Evolutionary conservation across 2,329 filamentous ascomycete genomes (phyloP), one percentile per base, ranked within the genome.

Genomic region (Calonectria pseudoreteaudii): DNA sequence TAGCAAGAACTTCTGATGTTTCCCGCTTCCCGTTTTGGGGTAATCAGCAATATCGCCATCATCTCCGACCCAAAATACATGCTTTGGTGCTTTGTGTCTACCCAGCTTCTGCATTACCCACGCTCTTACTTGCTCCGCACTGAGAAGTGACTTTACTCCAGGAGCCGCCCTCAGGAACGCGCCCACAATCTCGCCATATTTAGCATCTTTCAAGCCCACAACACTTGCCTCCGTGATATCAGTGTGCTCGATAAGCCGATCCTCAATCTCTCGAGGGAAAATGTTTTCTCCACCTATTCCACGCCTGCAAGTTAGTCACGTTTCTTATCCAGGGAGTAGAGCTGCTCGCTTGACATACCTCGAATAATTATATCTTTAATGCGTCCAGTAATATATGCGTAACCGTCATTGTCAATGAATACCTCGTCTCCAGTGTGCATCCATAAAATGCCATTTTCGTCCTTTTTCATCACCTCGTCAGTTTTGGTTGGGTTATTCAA

Each of bases 291-390:
- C 95, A 11, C 72, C 72, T 74, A 5, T 53, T 18, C n/a, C 34
- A 49, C 8, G 1, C 7, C 16, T n/a, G 9, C 16, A 11, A 31
- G 52, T 62, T 26, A 69, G 52, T 34, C 7, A 13, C 18, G 2
- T 49, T n/a, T 16, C 47, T 16, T 28, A 18, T 38, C 23, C 34
- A 23, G 31, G 11, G 14, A 38, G 31, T 30, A 60, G 26, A 13
- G 30, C 5, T 23, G 20, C 13, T 23, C 11, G 23, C 5, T 11
- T 18, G 20, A 58, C 44, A 9, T 60, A 70, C 94, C 95, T 26
- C 94, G 90, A 79, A 98, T 97, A 77, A 98, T 97, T 66, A 98
- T 84, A 81, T 98, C 95, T 83, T 97, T 97, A 79, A 96, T 95
- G 3, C 94, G 88, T 3, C 94, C 94, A 0, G 94, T 97, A 78